These are phyloP conservation scores for Boletus pseudopeckii DNA, from an alignment of 768 basidiomycete genomes.

Conservation along the genomic window DNA sequence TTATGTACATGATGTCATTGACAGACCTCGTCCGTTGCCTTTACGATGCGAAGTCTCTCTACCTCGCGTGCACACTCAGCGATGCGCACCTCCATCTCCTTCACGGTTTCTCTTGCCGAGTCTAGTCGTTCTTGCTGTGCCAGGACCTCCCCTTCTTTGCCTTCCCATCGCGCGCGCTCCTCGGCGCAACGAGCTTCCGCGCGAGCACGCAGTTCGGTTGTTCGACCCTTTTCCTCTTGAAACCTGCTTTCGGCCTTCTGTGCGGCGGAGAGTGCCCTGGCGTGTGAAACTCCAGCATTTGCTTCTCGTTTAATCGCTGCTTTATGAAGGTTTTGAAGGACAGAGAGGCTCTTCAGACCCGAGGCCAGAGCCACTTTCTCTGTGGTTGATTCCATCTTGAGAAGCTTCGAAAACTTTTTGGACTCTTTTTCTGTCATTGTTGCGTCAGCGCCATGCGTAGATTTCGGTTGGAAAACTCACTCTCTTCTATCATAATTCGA, in stretches of 20 bases:
- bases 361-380: slow-evolving; percentile 61
- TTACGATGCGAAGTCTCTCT: slow-evolving; percentile 59
- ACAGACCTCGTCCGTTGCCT: slow-evolving; percentile 61
- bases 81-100: slow-evolving; percentile 56
- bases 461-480: slow-evolving; percentile 33
- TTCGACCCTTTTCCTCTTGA: slow-evolving; percentile 58
- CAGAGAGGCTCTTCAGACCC: slow-evolving; percentile 61
- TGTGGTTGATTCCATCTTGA: slow-evolving; percentile 63
- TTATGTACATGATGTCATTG: slow-evolving; percentile 2
- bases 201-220: slow-evolving; percentile 47
- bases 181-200: slow-evolving; percentile 44
- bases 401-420: slow-evolving; percentile 62
- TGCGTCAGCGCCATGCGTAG: background rate
- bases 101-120: slow-evolving; percentile 48
- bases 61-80: slow-evolving; percentile 73
- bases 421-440: slow-evolving; percentile 49
- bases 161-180: slow-evolving; percentile 58
- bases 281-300: slow-evolving; percentile 50
- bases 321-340: slow-evolving; percentile 70
- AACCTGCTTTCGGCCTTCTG: slow-evolving; percentile 64
- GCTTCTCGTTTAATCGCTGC: slow-evolving; percentile 63
- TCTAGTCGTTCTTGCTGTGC: slow-evolving; percentile 49
- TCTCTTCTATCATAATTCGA: slow-evolving; percentile 49
- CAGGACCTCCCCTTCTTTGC: slow-evolving; percentile 44
- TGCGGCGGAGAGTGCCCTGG: slow-evolving; percentile 50